Base-by-base conservation (phyloP, 148 eudicot genomes). In the Dysphania ambrosioides region DNA sequence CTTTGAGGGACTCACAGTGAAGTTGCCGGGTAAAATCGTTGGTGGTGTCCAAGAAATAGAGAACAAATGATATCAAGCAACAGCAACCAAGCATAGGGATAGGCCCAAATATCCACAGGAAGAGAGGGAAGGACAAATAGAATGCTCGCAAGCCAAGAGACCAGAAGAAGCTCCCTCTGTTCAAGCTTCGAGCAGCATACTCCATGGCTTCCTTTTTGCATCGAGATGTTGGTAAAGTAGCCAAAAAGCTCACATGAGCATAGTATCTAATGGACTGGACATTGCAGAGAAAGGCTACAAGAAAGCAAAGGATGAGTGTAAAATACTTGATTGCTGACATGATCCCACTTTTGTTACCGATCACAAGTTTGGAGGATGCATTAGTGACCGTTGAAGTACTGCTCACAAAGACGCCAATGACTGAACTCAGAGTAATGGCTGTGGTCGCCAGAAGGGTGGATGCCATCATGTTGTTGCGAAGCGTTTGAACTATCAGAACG, bases 31-130 rank as follows among this genome's bases (percentile, higher is more conserved):
- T 92, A 70, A 92, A 87, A 75, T 78, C 83, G 31, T 87, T 72
- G 5, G 97, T 92, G 0, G 92, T 88, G 71, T 92, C 97, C 82
- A 92, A 73, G 78, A 92, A 90, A 77, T 92, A 92, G 5, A 92
- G 86, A 58, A 90, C 85, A 57, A 76, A 68, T 1, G 91, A 73
- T 88, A 92, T 77, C 27, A 84, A 53, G 31, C 80, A 83, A 79
- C 87, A 85, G 63, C 92, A 87, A 27, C 73, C 81, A 42, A 90
- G 79, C 97, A 90, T 88, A 21, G 97, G 92, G 55, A 92, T 88
- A 0, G 95, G 95, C 10, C 97, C 97, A 51, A 92, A 92, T 13
- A 92, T 63, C 97, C 97, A 92, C 5, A 92, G 86, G 72, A 85
- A 92, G 42, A 92, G 89, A 64, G 95, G 92, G 77, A 90, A 92